Conservation (phyloP, 2,329 filamentous ascomycete species). For the Biscogniauxia sp. region DNA sequence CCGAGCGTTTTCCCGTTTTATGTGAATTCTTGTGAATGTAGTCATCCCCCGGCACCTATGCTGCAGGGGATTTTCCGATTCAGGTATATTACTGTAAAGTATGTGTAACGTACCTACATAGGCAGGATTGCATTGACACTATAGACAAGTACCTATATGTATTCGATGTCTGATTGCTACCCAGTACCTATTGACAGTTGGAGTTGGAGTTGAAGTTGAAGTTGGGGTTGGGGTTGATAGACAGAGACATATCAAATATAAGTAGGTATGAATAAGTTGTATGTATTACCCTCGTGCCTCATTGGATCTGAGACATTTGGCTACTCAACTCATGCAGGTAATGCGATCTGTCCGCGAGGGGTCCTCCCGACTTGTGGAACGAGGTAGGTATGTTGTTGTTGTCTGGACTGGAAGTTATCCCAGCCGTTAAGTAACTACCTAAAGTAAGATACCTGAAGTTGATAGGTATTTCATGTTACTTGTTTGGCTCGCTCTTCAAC, state of each 20-base stretch:
- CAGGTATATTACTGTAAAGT: too few relatives aligned
- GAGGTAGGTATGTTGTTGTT: too few relatives aligned
- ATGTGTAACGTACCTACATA: not conserved
- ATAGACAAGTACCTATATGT: too few relatives aligned
- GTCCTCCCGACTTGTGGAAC: not conserved
- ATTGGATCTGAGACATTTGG: not conserved
- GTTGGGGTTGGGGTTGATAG: not conserved
- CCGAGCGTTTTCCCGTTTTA: not conserved
- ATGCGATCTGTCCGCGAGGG: not conserved
- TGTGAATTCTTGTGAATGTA: not conserved
- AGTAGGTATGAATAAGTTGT: too few relatives aligned
- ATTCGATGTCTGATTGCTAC: too few relatives aligned
- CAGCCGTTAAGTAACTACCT: too few relatives aligned
- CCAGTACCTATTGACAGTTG: too few relatives aligned
- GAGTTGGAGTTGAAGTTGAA: not conserved
- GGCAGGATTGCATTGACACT: too few relatives aligned
- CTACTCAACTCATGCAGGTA: not conserved
- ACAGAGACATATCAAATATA: not conserved
- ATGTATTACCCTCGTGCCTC: not conserved
- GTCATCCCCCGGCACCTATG: not conserved
- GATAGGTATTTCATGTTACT: too few relatives aligned
- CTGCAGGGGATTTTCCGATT: not conserved
- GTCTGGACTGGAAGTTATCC: not conserved
- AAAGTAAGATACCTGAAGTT: too few relatives aligned
- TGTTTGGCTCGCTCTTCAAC: not conserved